Evolutionary conservation across 352 stramenopile genomes (phyloP), one percentile per base, ranked within the genome.

Genomic region (Peronospora destructor): DNA sequence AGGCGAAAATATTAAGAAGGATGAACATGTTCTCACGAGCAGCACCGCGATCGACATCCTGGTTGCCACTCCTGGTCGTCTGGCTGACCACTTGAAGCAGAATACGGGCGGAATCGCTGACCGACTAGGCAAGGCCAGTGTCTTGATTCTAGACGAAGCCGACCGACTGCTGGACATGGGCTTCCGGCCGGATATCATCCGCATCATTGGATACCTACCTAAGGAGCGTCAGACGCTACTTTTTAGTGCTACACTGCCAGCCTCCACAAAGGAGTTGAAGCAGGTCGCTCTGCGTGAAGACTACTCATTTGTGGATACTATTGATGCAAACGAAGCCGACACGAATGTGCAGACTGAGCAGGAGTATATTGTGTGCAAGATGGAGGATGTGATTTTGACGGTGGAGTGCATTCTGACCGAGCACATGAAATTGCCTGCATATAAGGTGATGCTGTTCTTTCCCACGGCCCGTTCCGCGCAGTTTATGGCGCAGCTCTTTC

Each of bases 391-490:
- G 45, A 71, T 97, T 17, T 43, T 61, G 1, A 76, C 76, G 14
- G 64, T 97, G 19, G 79, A 91, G 51, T 37, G 56, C 8, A 53
- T 84, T 16, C 73, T 97, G 25, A 44, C 76, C 13, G 74, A 87
- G 35, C 75, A 95, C 59, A 94, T 81, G 38, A 70, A 78, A 45
- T 56, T 64, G 8, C 49, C 56, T 17, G 65, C 89, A 55, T 97
- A 95, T 80, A 98, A 98, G 78, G 74, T 98, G 21, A 91, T 98
- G 49, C 76, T 97, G 7, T 98, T 98, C 68, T 94, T 96, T 67
- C 85, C 84, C 6, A 97, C 89, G 6, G 88, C 89, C 23, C 78
- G 89, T 28, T 70, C 91, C 7, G 85, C 88, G 2, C 69, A 85
- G 45, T 94, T 96, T 64, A 91, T 91, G 69, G 80, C 87, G 7